A percentile compares a stretch with the other conserved stretches of the same genome.
These are phyloP conservation scores for Vachellia collinsii DNA, from an alignment of 306 rosid genomes.

Conservation along the genomic window DNA sequence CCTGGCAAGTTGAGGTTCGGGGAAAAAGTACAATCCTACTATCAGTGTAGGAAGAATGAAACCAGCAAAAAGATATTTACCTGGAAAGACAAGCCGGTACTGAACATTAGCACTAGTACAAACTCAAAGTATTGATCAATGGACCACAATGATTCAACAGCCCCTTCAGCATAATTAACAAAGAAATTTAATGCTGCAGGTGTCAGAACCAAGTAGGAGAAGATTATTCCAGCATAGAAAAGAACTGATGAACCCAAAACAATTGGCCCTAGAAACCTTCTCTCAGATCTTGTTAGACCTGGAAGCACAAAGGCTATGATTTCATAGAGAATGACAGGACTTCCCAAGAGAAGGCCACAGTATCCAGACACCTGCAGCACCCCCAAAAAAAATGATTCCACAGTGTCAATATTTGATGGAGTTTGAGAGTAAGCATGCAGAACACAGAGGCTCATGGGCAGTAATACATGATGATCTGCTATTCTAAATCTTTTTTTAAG, in stretches of 20 bases:
- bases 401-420: background rate
- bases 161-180: slow-evolving; percentile 89
- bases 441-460: slow-evolving; percentile 18
- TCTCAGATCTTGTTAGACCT: slow-evolving; percentile 81
- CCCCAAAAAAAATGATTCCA: slow-evolving; percentile 7
- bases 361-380: slow-evolving; percentile 91
- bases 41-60: background rate
- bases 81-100: slow-evolving; percentile 99
- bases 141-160: slow-evolving; percentile 95
- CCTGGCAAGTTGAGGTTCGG: background rate
- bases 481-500: background rate
- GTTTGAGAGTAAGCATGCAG: background rate
- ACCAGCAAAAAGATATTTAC: slow-evolving; percentile 44
- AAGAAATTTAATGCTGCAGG: slow-evolving; percentile 96
- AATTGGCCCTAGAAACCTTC: slow-evolving; percentile 90
- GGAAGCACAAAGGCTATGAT: slow-evolving; percentile 91
- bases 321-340: slow-evolving; percentile 93
- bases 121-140: slow-evolving; percentile 98
- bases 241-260: slow-evolving; percentile 93
- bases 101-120: slow-evolving; percentile 94
- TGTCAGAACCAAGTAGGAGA: slow-evolving; percentile 80
- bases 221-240: slow-evolving; percentile 85
- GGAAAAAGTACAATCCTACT: background rate
- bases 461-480: background rate
- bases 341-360: slow-evolving; percentile 91